Base-by-base conservation (phyloP, 176 grass and related monocot species). In the Zoysia japonica region DNA sequence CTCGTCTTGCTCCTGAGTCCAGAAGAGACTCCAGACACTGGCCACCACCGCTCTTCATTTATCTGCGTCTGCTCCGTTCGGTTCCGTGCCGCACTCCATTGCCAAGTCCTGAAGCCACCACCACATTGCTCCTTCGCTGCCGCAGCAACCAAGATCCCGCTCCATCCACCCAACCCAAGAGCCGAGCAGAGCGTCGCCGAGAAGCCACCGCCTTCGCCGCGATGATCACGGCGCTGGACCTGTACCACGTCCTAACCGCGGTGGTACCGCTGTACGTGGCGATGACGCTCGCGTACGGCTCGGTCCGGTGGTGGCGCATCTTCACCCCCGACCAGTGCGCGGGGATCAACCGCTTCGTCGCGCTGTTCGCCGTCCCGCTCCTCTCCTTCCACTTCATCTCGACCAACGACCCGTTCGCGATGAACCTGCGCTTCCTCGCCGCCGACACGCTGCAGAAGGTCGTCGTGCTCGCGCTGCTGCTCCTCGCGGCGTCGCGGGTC, bases 221-320 rank as follows among this genome's bases (percentile, higher is more conserved):
- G 11, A 61, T 61, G 59, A 61, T 61, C 59, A 61, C 59, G 7
- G 59, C 59, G 9, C 9, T 36, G 19, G 59, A 61, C 59, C 28
- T 61, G 9, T 99, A 99, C 90, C 88, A 95, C 56, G 96, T 99
- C 3, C 93, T 99, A 86, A 99, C 96, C 86, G 89, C 89, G 61
- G 85, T 87, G 68, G 90, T 91, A 75, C 92, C 92, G 67, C 86
- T 92, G 13, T 92, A 92, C 79, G 89, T 92, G 82, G 89, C 87
- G 7, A 95, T 95, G 93, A 56, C 91, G 51, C 36, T 83, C 40
- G 92, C 89, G 11, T 94, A 92, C 83, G 87, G 86, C 3, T 95
- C 93, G 12, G 93, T 90, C 36, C 87, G 87, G 37, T 91, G 85
- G 83, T 95, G 87, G 92, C 72, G 90, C 15, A 72, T 90, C 52